phyloP scores from a whole-genome alignment of 805 yeast genomes.

The Metschnikowia continentalis region DNA sequence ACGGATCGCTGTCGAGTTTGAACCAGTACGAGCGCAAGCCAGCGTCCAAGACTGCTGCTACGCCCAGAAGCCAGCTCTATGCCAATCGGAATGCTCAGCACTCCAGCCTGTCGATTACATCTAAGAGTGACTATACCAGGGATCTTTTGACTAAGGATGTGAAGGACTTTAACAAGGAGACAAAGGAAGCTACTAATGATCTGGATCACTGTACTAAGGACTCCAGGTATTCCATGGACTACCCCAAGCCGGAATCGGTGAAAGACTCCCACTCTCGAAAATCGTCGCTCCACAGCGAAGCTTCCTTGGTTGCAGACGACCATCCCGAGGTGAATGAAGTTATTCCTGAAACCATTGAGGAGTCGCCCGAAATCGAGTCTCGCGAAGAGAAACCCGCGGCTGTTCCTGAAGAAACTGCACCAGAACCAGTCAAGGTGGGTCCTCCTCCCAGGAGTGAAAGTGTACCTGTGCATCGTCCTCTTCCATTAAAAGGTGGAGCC shows the following conservation, averaged over 20 bases:
- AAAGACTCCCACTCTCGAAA: slow-evolving; percentile 10
- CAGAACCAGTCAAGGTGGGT: not conserved
- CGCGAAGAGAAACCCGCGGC: not conserved
- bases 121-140: slow-evolving; percentile 6
- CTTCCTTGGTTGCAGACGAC: not conserved
- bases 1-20: slow-evolving; percentile 10
- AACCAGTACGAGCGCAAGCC: slow-evolving; percentile 6
- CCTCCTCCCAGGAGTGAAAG: not conserved
- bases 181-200: too few relatives aligned
- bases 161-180: too few relatives aligned
- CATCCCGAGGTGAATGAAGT: slow-evolving; percentile 1
- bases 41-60: not conserved
- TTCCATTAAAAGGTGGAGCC: not conserved
- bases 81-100: slow-evolving; percentile 13
- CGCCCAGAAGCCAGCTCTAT: slow-evolving; percentile 8
- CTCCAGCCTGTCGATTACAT: slow-evolving; percentile 20
- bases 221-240: not conserved
- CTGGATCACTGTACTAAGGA: too few relatives aligned
- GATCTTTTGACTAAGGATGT: not conserved
- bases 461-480: not conserved
- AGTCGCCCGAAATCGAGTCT: not conserved
- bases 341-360: slow-evolving; percentile 1
- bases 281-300: slow-evolving; percentile 10
- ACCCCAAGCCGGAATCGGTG: not conserved
- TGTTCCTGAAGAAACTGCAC: not conserved